A percentile compares a stretch with the other conserved stretches of the same genome.
These are phyloP conservation scores for Salix viminalis DNA, from an alignment of 345 rosid genomes.

Conservation along the genomic window DNA sequence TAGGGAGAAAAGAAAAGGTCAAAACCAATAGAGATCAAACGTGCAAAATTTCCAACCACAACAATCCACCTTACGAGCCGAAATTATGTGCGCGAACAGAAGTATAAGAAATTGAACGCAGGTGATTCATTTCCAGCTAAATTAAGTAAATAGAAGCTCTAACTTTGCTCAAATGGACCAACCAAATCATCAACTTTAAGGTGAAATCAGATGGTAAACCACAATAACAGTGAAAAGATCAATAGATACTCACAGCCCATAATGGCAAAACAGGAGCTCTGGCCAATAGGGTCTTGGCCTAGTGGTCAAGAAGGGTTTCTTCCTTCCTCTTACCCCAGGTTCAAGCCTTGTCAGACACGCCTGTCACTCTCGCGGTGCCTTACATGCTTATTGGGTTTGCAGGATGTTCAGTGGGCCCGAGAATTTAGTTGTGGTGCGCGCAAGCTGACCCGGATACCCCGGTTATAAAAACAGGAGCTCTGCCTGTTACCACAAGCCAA, in stretches of 20 bases:
- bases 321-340: too few relatives aligned
- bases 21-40: too few relatives aligned
- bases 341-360: too few relatives aligned
- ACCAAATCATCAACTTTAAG: not conserved
- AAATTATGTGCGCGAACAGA: not conserved
- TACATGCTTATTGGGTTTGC: too few relatives aligned
- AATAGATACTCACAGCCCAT: conserved; percentile 82
- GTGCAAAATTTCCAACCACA: not conserved
- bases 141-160: not conserved
- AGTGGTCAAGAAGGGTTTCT: too few relatives aligned
- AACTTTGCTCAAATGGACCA: not conserved
- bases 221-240: not conserved
- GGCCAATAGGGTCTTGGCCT: too few relatives aligned
- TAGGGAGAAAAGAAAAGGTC: too few relatives aligned
- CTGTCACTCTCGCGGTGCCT: too few relatives aligned
- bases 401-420: too few relatives aligned
- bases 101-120: not conserved
- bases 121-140: not conserved
- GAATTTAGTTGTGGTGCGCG: too few relatives aligned
- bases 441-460: too few relatives aligned
- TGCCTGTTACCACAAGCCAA: conserved; percentile 82
- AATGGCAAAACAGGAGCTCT: conserved; percentile 70
- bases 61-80: not conserved
- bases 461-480: conserved; percentile 45
- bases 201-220: not conserved